Conservation (phyloP, 164 flowering plant species). For the Annona cherimola region DNA sequence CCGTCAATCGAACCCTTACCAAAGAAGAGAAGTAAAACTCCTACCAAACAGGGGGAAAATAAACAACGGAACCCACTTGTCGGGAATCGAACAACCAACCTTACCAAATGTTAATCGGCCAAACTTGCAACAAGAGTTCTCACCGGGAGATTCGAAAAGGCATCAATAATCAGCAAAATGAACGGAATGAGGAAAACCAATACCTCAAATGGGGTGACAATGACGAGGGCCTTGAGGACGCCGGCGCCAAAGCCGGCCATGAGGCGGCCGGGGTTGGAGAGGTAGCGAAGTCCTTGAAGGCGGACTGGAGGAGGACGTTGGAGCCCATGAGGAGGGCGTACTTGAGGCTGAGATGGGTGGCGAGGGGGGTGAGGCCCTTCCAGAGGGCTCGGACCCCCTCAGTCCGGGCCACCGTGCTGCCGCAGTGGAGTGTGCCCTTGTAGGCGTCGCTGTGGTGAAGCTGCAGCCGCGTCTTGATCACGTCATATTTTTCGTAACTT, state of each 20-base stretch:
- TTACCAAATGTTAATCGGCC: no score
- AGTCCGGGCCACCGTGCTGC: conserved; percentile 45
- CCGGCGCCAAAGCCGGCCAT: conserved; percentile 91
- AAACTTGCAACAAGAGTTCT: no score
- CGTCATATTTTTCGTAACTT: no score
- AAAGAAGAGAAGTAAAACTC: no score
- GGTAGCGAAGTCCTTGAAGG: conserved; percentile 66
- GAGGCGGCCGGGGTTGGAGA: conserved; percentile 55
- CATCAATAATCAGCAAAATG: no score
- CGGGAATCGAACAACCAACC: no score
- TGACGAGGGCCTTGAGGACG: conserved; percentile 84
- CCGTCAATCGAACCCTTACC: no score
- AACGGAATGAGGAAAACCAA: not conserved
- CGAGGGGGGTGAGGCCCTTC: conserved; percentile 96
- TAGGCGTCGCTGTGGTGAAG: conserved; percentile 65
- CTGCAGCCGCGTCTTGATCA: conserved; percentile 91
- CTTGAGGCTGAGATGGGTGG: conserved; percentile 87
- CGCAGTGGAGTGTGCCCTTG: conserved; percentile 84
- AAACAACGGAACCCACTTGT: no score
- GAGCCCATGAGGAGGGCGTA: conserved; percentile 95
- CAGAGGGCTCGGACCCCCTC: conserved; percentile 94
- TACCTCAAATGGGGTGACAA: conserved; percentile 96
- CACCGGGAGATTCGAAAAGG: no score
- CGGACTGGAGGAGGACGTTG: conserved; percentile 75
- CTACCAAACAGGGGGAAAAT: no score